Evolutionary conservation across 2,329 filamentous ascomycete genomes (phyloP), one percentile per base, ranked within the genome.

Genomic region (Neonectria ditissima): DNA sequence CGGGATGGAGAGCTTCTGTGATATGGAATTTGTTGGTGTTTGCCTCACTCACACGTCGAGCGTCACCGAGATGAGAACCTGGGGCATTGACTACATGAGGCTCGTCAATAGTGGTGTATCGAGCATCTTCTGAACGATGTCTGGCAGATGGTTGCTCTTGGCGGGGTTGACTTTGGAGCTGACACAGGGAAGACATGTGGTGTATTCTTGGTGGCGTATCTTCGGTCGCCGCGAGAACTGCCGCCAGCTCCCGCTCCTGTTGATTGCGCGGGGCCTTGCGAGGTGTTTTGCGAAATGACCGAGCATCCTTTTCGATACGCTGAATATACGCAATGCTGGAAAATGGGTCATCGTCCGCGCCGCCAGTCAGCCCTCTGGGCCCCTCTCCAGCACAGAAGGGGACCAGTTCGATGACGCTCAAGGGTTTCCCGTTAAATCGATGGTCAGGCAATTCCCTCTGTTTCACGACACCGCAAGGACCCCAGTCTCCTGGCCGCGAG

Each of bases 381-480:
- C 24, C 30, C 20, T 61, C 41, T 4, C 41, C 44, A 5, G 41
- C 5, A 39, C 55, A 39, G 55, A 63, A 47, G 13, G 69, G 69
- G 34, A 43, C 24, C 28, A 74, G 55, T 22, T 65, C 62, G 30
- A 74, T 54, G 28, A 72, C 53, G 16, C 68, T 67, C 48, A 71
- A 32, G 37, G 24, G 55, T 10, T 57, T 55, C 26, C 62, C 57
- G n/a, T 59, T 54, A 13, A 34, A 55, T 11, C 26, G 47, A 28
- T 32, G 26, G n/a, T 26, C 45, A 3, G 37, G n/a, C 4, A 71
- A 14, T 10, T 59, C 37, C 50, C 50, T 53, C 2, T 65, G 55
- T 2, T 32, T 37, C 16, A 70, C 9, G 18, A 73, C 10, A 30
- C 43, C 62, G 22, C 67, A 73, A 10, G 67, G 9, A 3, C 53